Evolutionary conservation across 331 rosid genomes (phyloP).

Genomic region (Quercus phellos): DNA sequence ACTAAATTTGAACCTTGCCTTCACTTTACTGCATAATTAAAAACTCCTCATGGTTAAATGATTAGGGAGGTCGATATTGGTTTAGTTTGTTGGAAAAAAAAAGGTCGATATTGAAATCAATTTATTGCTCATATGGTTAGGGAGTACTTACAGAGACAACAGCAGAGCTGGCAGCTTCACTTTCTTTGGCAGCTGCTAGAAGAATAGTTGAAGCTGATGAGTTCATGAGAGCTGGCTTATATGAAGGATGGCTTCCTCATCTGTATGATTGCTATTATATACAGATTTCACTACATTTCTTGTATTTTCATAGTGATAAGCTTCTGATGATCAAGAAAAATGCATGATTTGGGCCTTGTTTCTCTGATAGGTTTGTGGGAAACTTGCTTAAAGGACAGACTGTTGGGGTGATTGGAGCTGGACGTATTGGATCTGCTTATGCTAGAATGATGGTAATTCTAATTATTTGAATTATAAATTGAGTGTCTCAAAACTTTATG

Average conservation of each 20-base stretch:
- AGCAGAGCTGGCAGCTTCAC: conserved; percentile 95
- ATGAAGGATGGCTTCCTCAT: conserved; percentile 99
- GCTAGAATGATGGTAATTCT: conserved; percentile 93
- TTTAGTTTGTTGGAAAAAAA: neutral
- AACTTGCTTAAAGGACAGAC: conserved; percentile 95
- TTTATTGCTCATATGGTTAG: conserved; percentile 39
- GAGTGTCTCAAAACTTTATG: neutral
- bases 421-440: conserved; percentile 96
- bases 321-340: conserved; percentile 4
- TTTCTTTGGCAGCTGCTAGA: conserved; percentile 85
- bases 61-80: neutral
- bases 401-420: conserved; percentile 98
- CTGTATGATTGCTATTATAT: conserved; percentile 41
- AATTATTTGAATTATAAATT: neutral
- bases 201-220: conserved; percentile 98
- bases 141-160: conserved; percentile 99
- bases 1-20: too few relatives aligned
- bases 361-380: conserved; percentile 70
- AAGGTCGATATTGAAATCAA: neutral
- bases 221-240: conserved; percentile 96
- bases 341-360: conserved; percentile 13
- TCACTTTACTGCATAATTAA: neutral
- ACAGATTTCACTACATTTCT: neutral
- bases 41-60: too few relatives aligned
- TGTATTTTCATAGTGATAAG: neutral